phyloP scores from a whole-genome alignment of 768 basidiomycete species.

The Leccinum olivaceopallidum region DNA sequence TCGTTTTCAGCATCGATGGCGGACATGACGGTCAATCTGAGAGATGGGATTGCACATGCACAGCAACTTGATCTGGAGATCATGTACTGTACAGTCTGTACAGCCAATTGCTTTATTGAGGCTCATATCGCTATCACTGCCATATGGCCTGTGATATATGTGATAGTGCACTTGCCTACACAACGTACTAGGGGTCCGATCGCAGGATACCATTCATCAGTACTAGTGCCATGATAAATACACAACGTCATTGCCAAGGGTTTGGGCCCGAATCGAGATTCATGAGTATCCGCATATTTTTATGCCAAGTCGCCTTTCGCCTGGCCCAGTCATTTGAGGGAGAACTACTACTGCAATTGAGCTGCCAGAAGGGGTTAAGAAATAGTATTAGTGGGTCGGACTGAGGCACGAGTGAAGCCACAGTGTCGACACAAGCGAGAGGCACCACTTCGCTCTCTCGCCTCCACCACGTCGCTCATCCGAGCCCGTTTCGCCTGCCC shows the following conservation, averaged over 20 bases:
- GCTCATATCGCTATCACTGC: background rate
- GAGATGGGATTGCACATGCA: background rate
- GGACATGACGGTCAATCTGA: constrained; percentile 2
- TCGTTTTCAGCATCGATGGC: background rate
- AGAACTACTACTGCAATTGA: background rate
- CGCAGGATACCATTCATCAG: background rate
- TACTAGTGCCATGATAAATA: no score
- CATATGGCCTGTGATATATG: background rate
- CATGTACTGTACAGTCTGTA: background rate
- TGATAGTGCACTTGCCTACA: background rate
- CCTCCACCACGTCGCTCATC: no score
- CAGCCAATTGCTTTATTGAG: background rate
- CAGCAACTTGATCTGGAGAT: background rate
- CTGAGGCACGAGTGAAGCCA: no score
- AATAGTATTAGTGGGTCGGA: no score
- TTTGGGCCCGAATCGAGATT: background rate
- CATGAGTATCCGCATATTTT: background rate
- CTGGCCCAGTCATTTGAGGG: background rate
- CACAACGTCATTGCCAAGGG: background rate
- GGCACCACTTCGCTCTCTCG: no score
- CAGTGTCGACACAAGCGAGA: no score
- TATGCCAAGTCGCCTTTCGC: background rate
- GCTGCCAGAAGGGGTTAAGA: background rate
- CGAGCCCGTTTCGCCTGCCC: no score
- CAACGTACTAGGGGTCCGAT: no score